Base-by-base conservation (phyloP, 352 stramenopile genomes). In the Phytophthora parvispora region DNA sequence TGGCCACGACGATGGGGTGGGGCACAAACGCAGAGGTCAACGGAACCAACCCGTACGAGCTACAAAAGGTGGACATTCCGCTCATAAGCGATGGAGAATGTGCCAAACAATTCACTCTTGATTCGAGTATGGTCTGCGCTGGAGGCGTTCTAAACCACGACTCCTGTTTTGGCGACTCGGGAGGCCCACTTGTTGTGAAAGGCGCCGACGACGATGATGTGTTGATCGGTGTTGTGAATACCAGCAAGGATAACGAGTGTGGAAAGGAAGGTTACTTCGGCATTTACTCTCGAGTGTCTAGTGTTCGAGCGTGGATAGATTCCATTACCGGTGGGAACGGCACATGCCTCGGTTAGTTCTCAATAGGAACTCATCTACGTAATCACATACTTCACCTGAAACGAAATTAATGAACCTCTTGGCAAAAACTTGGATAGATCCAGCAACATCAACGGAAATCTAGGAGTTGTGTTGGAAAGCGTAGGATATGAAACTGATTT, bases 81-180 rank as follows among this genome's bases (percentile, higher is more conserved):
- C 47, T 86, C 13, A 47, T 77, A 20, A 63, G 72, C 4, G 70
- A 89, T 42, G 47, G 61, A 5, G 67, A 67, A 9, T 91, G 78
- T 40, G 73, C 64, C 0, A 42, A 55, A 13, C 54, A 70, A 20
- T 55, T 56, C 6, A 29, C 32, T 0, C 55, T 77, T 22, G 68
- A 76, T 48, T 57, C 43, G 20, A 74, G 69, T 48, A 89, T 91
- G 83, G 15, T 88, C n/a, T 91, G 83, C 32, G 78, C 80, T 8
- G 80, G 76, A 1, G 78, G 80, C 2, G 42, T 74, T 45, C 32
- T 29, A 10, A 59, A 64, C 20, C 40, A 64, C 13, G 65, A 91
- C 55, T 80, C 83, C 31, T 91, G 83, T 69, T 72, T 83, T 59
- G 67, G 75, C 25, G 80, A 89, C 68, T 89, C 80, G 7, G 80